Evolutionary conservation across 2,329 filamentous ascomycete genomes (phyloP).

Genomic region (Colletotrichum eleusines): DNA sequence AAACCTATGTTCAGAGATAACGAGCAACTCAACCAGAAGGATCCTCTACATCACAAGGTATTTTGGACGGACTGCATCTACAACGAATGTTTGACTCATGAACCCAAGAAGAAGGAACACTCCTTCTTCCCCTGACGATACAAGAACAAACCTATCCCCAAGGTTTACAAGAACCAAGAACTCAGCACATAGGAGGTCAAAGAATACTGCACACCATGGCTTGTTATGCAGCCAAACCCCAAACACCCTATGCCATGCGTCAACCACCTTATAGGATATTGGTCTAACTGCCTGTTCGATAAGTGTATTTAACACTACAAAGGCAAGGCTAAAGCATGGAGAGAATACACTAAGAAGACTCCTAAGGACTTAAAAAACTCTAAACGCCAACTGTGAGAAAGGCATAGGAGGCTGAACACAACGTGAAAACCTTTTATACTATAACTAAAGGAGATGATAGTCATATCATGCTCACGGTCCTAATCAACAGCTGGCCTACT

Average conservation of each 20-base stretch:
- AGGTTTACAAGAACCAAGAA: neutral
- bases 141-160: neutral
- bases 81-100: neutral
- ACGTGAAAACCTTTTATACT: too few relatives aligned
- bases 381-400: neutral
- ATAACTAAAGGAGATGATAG: too few relatives aligned
- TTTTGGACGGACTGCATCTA: neutral
- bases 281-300: too few relatives aligned
- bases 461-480: too few relatives aligned
- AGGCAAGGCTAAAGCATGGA: neutral
- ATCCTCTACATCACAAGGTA: neutral
- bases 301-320: neutral
- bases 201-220: too few relatives aligned
- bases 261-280: too few relatives aligned
- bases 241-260: too few relatives aligned
- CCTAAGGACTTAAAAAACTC: neutral
- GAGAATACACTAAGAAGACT: too few relatives aligned
- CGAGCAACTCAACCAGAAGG: too few relatives aligned
- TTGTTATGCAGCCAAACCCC: too few relatives aligned
- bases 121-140: neutral
- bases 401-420: too few relatives aligned
- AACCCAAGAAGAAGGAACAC: neutral
- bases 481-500: too few relatives aligned
- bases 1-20: neutral
- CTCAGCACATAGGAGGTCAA: neutral